phyloP scores from a whole-genome alignment of 2,329 filamentous ascomycete genomes.

The Ophiocordyceps polyrhachis-furcata region DNA sequence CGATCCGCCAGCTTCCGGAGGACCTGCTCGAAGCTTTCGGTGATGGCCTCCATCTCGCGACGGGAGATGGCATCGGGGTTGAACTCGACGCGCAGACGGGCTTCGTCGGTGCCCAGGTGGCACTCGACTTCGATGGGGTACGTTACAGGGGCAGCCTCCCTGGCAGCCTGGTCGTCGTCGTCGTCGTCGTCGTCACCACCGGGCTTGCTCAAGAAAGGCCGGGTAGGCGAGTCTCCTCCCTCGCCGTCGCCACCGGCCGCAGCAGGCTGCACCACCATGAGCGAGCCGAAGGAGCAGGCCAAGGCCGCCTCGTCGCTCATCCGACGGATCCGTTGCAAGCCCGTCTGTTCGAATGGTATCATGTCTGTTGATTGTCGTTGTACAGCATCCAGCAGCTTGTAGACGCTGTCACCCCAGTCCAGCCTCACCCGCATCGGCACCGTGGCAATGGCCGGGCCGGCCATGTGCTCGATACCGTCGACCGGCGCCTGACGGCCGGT shows the following conservation, averaged over 20 bases:
- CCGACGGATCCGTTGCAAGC: conserved; percentile 4
- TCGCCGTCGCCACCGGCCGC: background rate
- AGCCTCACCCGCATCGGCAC: conserved; percentile 8
- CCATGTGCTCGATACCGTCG: conserved; percentile 7
- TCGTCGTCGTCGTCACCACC: background rate
- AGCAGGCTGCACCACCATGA: conserved; percentile 5
- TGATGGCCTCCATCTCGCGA: background rate
- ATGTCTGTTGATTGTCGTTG: conserved; percentile 4
- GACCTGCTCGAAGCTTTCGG: background rate
- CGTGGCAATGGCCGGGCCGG: conserved; percentile 11
- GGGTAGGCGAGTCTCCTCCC: background rate
- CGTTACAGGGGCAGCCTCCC: background rate
- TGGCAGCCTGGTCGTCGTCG: background rate
- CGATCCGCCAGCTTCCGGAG: background rate
- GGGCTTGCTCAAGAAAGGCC: background rate
- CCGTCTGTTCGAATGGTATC: conserved; percentile 5
- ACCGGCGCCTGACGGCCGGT: conserved; percentile 9
- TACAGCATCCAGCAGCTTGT: conserved; percentile 20
- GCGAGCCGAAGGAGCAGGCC: conserved; percentile 4
- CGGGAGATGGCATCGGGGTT: background rate
- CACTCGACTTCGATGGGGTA: conserved; percentile 1
- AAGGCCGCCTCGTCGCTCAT: conserved; percentile 1
- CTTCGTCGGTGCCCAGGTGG: background rate
- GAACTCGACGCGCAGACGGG: background rate
- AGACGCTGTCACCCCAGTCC: conserved; percentile 12